Percentiles rank a stretch among this genome's conserved stretches.
phyloP scores from a whole-genome alignment of 345 rosid genomes.

The Isatis tinctoria region DNA sequence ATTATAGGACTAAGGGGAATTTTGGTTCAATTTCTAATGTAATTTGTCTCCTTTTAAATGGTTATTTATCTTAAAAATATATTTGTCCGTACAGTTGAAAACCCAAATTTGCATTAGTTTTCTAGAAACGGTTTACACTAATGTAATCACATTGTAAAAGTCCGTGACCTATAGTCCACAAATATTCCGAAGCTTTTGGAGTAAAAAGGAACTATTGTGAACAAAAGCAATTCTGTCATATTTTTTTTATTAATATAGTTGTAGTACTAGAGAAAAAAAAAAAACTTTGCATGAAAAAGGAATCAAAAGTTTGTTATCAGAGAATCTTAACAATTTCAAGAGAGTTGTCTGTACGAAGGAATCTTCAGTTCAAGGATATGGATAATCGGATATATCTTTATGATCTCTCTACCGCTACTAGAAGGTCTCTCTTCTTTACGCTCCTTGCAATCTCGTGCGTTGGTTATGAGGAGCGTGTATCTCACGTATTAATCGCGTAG shows the following conservation, averaged over 20 bases:
- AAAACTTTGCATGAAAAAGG: background rate
- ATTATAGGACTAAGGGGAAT: background rate
- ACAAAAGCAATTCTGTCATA: background rate
- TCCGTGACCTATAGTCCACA: background rate
- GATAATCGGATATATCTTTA: background rate
- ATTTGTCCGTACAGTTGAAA: background rate
- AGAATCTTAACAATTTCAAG: constrained; percentile 18
- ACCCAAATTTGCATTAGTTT: background rate
- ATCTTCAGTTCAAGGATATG: constrained; percentile 12
- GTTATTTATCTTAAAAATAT: too few species aligned
- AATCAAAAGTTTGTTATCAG: constrained; percentile 11
- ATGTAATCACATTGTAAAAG: background rate
- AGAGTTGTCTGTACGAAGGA: constrained; percentile 21
- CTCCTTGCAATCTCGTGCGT: background rate
- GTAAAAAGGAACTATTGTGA: background rate
- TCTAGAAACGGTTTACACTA: too few species aligned
- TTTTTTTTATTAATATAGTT: background rate
- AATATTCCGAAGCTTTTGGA: background rate
- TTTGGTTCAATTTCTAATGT: too few species aligned
- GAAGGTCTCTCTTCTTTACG: background rate
- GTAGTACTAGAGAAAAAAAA: background rate
- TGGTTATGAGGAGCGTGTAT: background rate
- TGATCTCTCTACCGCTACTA: background rate
- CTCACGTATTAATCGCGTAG: background rate
- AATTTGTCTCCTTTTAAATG: background rate